Evolutionary conservation across 257 asterid genomes (phyloP).

Genomic region (Handroanthus guayacan): DNA sequence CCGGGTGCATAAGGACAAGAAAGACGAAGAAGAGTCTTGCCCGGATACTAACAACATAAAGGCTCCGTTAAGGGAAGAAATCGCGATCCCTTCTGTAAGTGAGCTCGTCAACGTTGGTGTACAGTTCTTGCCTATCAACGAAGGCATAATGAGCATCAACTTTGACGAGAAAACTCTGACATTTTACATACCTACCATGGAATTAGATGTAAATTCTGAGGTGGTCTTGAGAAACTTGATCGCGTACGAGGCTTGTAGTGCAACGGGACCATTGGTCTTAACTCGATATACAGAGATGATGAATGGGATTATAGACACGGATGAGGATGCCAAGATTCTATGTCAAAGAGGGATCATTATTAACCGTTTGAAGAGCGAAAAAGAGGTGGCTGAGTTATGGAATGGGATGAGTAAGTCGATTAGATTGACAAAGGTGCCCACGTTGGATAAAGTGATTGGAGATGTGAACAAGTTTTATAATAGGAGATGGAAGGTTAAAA

Average conservation of each 20-base stretch:
- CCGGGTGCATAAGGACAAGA: neutral
- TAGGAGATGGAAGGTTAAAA: conserved; percentile 62
- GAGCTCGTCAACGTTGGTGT: neutral
- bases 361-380: conserved; percentile 73
- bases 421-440: conserved; percentile 70
- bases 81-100: neutral
- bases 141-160: neutral
- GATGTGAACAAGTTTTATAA: conserved; percentile 66
- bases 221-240: conserved; percentile 43
- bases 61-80: neutral
- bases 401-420: conserved; percentile 73
- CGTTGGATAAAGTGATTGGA: conserved; percentile 62
- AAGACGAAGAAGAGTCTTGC: neutral
- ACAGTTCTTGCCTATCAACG: neutral
- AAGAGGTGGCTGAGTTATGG: conserved; percentile 73
- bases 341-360: conserved; percentile 61
- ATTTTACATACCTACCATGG: conserved; percentile 36
- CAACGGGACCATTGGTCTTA: conserved; percentile 57
- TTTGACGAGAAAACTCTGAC: neutral
- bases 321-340: conserved; percentile 55
- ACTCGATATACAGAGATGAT: conserved; percentile 68
- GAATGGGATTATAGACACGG: conserved; percentile 47
- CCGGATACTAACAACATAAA: neutral
- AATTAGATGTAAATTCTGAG: conserved; percentile 44
- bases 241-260: conserved; percentile 57